A percentile compares a stretch with the other conserved stretches of the same genome.
Evolutionary conservation across 2,329 filamentous ascomycete genomes (phyloP).

Genomic region (Aureobasidium leucospermi): DNA sequence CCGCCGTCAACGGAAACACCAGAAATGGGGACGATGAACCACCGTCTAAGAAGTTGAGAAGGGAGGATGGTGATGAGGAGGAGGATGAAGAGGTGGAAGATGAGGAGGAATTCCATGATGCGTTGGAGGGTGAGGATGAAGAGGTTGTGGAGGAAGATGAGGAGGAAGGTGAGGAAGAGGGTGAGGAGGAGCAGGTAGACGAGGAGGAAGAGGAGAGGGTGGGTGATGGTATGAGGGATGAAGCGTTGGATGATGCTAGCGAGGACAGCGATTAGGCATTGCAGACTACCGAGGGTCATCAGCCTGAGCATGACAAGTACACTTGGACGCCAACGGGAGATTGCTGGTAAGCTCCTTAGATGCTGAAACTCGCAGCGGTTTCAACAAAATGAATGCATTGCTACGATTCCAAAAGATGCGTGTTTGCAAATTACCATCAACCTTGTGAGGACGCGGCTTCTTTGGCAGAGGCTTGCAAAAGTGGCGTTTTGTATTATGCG

Average conservation of each 20-base stretch:
- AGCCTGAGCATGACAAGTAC: too few relatives aligned
- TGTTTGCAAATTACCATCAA: too few relatives aligned
- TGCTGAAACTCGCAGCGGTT: neutral
- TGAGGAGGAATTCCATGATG: constrained; percentile 38
- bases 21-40: constrained; percentile 38
- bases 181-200: constrained; percentile 21
- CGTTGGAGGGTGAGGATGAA: constrained; percentile 38
- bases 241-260: constrained; percentile 28
- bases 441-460: too few relatives aligned
- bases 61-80: constrained; percentile 29
- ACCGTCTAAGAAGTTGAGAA: constrained; percentile 45
- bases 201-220: constrained; percentile 60
- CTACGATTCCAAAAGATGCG: too few relatives aligned
- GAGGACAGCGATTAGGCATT: constrained; percentile 24
- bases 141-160: constrained; percentile 48
- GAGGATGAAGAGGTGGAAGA: constrained; percentile 32
- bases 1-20: constrained; percentile 29
- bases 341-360: too few relatives aligned
- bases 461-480: too few relatives aligned
- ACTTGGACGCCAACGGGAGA: too few relatives aligned
- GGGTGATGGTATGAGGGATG: constrained; percentile 38
- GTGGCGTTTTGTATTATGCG: too few relatives aligned
- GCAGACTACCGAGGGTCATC: neutral
- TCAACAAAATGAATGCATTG: too few relatives aligned
- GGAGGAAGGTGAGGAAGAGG: constrained; percentile 48